These are phyloP conservation scores for Tuber melanosporum DNA, from an alignment of 495 filamentous ascomycete species.

Conservation along the genomic window DNA sequence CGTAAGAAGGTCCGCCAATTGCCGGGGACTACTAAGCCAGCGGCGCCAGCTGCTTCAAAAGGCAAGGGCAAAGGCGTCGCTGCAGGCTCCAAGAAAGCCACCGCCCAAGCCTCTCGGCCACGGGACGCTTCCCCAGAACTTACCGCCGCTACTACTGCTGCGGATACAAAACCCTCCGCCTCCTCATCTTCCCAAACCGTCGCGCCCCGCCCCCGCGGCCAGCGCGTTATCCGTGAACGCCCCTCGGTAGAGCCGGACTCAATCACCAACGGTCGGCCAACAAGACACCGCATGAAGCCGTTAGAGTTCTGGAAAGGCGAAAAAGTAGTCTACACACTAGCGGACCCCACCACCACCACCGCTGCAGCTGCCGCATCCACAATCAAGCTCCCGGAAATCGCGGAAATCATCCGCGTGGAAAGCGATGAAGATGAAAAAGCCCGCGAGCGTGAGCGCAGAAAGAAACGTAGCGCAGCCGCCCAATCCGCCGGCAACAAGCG, in stretches of 20 bases:
- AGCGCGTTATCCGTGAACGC: constrained; percentile 27
- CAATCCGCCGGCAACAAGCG: constrained; percentile 46
- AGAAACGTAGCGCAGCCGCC: constrained; percentile 41
- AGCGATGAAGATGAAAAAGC: constrained; percentile 48
- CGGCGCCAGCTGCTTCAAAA: constrained; percentile 25
- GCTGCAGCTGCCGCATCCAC: not conserved
- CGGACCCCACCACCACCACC: constrained; percentile 35
- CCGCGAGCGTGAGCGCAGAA: constrained; percentile 47
- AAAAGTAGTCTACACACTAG: constrained; percentile 55
- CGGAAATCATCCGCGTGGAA: constrained; percentile 65
- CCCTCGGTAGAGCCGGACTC: constrained; percentile 41
- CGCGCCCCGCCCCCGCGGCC: constrained; percentile 11
- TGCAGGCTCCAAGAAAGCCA: constrained; percentile 18
- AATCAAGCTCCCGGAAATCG: constrained; percentile 53
- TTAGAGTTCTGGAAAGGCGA: constrained; percentile 86
- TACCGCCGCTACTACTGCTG: not conserved
- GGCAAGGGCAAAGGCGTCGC: constrained; percentile 38
- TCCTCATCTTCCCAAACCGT: constrained; percentile 11
- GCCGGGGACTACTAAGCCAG: constrained; percentile 9
- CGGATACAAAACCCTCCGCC: not conserved
- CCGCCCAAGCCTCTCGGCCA: not conserved
- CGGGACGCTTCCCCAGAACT: constrained; percentile 1
- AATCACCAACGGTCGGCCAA: constrained; percentile 47
- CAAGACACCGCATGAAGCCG: constrained; percentile 60
- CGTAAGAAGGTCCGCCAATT: constrained; percentile 19